phyloP scores from a whole-genome alignment of 805 yeast genomes.

The Pichia insulana region DNA sequence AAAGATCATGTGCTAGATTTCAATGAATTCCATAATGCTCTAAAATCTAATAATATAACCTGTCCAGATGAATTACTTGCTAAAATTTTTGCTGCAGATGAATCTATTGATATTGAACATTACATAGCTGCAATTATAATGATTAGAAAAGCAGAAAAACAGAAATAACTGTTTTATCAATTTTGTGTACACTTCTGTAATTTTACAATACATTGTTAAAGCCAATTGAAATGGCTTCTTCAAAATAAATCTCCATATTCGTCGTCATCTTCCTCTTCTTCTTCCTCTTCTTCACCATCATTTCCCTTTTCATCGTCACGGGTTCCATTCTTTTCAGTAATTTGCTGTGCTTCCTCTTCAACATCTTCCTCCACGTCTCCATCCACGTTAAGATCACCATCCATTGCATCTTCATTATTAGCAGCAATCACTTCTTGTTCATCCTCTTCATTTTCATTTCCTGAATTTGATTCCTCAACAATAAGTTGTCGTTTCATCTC shows the following conservation, averaged over 20 bases:
- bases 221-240: no score
- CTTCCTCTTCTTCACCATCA: slow-evolving; percentile 26
- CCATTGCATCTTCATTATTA: slow-evolving; percentile 18
- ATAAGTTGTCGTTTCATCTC: slow-evolving; percentile 72
- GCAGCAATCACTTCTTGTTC: slow-evolving; percentile 16
- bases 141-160: slow-evolving; percentile 18
- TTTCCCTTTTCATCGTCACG: slow-evolving; percentile 17
- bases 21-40: slow-evolving; percentile 23
- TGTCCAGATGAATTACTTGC: slow-evolving; percentile 19
- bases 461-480: neutral
- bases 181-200: neutral
- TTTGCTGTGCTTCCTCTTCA: slow-evolving; percentile 12
- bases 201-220: slow-evolving; percentile 1
- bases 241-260: slow-evolving; percentile 17
- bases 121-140: slow-evolving; percentile 22
- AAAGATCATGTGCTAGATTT: slow-evolving; percentile 20
- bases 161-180: neutral
- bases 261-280: slow-evolving; percentile 26
- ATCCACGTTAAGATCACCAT: slow-evolving; percentile 47
- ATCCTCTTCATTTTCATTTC: slow-evolving; percentile 19
- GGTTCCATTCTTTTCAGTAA: slow-evolving; percentile 21
- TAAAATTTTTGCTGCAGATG: slow-evolving; percentile 15
- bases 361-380: slow-evolving; percentile 32
- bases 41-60: slow-evolving; percentile 17
- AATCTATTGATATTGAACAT: slow-evolving; percentile 20